Evolutionary conservation across 805 yeast genomes (phyloP).

Genomic region (Cyberlindnera meyerae): DNA sequence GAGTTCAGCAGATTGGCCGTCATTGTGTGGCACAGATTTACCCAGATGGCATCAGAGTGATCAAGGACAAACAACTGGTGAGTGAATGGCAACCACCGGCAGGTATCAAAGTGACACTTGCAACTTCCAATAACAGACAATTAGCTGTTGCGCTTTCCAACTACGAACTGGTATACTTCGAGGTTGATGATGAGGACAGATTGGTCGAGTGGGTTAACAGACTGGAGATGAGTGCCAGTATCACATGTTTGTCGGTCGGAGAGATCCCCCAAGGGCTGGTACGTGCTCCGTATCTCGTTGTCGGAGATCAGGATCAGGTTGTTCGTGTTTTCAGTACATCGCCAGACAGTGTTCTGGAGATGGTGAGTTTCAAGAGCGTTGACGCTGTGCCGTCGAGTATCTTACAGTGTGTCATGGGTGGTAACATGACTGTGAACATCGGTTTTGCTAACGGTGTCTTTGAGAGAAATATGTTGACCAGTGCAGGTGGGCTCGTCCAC

Average conservation of each 20-base stretch:
- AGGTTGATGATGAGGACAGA: slow-evolving; percentile 58
- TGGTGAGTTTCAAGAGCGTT: slow-evolving; percentile 60
- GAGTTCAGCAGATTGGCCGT: slow-evolving; percentile 62
- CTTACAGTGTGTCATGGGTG: slow-evolving; percentile 24
- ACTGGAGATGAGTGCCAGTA: slow-evolving; percentile 46
- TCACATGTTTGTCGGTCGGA: slow-evolving; percentile 44
- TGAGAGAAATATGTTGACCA: slow-evolving; percentile 55
- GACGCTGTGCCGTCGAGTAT: slow-evolving; percentile 43
- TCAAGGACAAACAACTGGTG: slow-evolving; percentile 27
- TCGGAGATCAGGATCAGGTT: slow-evolving; percentile 69
- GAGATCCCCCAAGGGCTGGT: slow-evolving; percentile 43
- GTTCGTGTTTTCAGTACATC: slow-evolving; percentile 63
- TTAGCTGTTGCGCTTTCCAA: slow-evolving; percentile 67
- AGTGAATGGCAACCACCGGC: slow-evolving; percentile 80
- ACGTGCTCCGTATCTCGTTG: slow-evolving; percentile 54
- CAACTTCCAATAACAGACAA: slow-evolving; percentile 63
- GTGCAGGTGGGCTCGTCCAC: slow-evolving; percentile 58
- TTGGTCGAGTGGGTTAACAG: slow-evolving; percentile 67
- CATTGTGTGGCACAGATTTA: slow-evolving; percentile 69
- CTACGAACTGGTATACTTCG: slow-evolving; percentile 77
- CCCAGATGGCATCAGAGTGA: slow-evolving; percentile 61
- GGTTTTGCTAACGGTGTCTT: slow-evolving; percentile 86
- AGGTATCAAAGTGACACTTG: slow-evolving; percentile 57
- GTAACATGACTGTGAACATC: slow-evolving; percentile 49
- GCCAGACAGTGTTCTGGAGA: slow-evolving; percentile 53